Evolutionary conservation across 1,284 basidiomycete genomes (phyloP).

Genomic region (Laetiporus sulphureus): DNA sequence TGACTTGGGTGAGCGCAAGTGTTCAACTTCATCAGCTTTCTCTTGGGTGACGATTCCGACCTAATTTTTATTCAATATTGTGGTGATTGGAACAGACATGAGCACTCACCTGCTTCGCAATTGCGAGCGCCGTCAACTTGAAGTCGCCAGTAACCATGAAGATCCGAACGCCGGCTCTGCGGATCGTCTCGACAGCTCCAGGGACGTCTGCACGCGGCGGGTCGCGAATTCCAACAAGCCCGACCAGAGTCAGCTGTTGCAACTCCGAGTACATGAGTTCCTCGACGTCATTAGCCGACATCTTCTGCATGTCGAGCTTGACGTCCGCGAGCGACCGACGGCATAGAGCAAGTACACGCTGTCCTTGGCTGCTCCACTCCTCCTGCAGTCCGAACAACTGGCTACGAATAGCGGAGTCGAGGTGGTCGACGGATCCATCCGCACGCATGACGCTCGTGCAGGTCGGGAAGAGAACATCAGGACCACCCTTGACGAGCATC

Average conservation of each 20-base stretch:
- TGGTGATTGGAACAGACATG: conserved; percentile 30
- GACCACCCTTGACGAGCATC: conserved; percentile 52
- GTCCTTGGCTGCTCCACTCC: conserved; percentile 48
- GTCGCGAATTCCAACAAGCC: conserved; percentile 59
- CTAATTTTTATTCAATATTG: conserved; percentile 39
- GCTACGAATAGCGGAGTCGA: conserved; percentile 24
- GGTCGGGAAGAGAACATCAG: conserved; percentile 48
- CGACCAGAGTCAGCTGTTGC: conserved; percentile 48
- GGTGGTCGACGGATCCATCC: conserved; percentile 29
- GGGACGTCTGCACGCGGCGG: conserved; percentile 56
- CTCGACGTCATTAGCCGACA: conserved; percentile 31
- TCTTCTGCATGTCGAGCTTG: conserved; percentile 21
- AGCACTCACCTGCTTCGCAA: conserved; percentile 52
- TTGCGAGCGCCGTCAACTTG: conserved; percentile 48
- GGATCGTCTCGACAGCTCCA: conserved; percentile 41
- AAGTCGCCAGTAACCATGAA: conserved; percentile 70
- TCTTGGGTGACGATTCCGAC: conserved; percentile 52
- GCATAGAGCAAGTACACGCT: conserved; percentile 52
- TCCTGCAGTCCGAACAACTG: conserved; percentile 36
- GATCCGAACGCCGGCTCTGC: conserved; percentile 57
- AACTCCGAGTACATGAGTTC: conserved; percentile 31
- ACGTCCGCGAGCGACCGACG: conserved; percentile 25
- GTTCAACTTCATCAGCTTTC: conserved; percentile 33
- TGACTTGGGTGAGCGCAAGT: conserved; percentile 24
- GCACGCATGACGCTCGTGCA: conserved; percentile 34